phyloP scores from a whole-genome alignment of 2,329 filamentous ascomycete species.

The Paecilomyces sp. region DNA sequence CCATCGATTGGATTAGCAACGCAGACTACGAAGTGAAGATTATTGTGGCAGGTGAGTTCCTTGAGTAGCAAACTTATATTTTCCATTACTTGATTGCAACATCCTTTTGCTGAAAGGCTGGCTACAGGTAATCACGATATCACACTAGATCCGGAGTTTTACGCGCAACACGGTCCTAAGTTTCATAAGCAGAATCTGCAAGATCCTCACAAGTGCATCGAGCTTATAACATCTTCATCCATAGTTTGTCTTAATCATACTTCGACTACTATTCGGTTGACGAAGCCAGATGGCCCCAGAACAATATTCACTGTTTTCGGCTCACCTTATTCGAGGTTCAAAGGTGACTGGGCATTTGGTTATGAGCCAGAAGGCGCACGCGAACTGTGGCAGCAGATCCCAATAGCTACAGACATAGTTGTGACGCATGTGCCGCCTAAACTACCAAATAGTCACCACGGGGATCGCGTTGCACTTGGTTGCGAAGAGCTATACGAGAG shows the following conservation, averaged over 20 bases:
- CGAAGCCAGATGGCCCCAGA: slow-evolving; percentile 36
- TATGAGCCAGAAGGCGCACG: slow-evolving; percentile 39
- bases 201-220: slow-evolving; percentile 37
- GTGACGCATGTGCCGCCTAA: slow-evolving; percentile 52
- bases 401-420: slow-evolving; percentile 45
- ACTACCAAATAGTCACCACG: slow-evolving; percentile 40
- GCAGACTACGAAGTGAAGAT: slow-evolving; percentile 50
- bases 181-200: slow-evolving; percentile 42
- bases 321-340: slow-evolving; percentile 46
- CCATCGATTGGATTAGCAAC: slow-evolving; percentile 46
- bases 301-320: slow-evolving; percentile 51
- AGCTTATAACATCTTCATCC: slow-evolving; percentile 36
- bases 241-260: slow-evolving; percentile 49
- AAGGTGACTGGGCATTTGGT: slow-evolving; percentile 49
- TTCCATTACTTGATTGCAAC: neutral
- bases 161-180: slow-evolving; percentile 29
- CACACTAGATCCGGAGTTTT: slow-evolving; percentile 46
- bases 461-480: slow-evolving; percentile 31
- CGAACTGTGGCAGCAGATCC: slow-evolving; percentile 44
- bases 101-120: neutral
- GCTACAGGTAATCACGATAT: slow-evolving; percentile 51
- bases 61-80: neutral
- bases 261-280: slow-evolving; percentile 37
- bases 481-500: slow-evolving; percentile 41
- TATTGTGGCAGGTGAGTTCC: slow-evolving; percentile 43